These are phyloP conservation scores for Ilex paraguariensis DNA, from an alignment of 305 asterid genomes.

Conservation along the genomic window DNA sequence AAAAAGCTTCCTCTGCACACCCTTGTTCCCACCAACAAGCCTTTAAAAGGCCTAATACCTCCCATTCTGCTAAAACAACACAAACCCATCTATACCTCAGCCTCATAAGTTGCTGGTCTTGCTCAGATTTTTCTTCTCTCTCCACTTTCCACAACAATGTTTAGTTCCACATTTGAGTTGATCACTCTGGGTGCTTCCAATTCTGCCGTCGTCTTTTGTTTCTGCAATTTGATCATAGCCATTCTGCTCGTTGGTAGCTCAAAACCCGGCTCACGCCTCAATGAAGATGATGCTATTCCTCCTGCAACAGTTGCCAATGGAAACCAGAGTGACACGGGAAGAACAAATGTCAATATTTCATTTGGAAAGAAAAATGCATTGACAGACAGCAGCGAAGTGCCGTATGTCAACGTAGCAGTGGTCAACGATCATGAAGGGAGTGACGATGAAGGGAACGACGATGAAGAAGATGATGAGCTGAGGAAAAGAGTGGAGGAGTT, in stretches of 20 bases:
- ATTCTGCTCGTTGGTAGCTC: conserved; percentile 45
- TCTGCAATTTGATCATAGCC: conserved; percentile 60
- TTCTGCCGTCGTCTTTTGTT: conserved; percentile 53
- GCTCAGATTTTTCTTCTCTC: not conserved
- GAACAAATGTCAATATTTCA: not conserved
- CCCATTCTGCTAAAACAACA: not conserved
- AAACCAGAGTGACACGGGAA: not conserved
- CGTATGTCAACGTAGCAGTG: conserved; percentile 17
- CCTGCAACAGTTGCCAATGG: not conserved
- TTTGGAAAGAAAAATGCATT: not conserved
- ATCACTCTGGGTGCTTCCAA: conserved; percentile 46
- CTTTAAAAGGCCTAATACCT: conserved; percentile 2
- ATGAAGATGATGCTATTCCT: conserved; percentile 6
- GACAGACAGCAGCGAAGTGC: conserved; percentile 3
- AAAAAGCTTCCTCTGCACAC: conserved; percentile 22
- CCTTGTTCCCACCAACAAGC: conserved; percentile 3
- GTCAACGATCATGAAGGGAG: conserved; percentile 21
- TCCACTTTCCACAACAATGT: conserved; percentile 15
- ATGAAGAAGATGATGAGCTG: conserved; percentile 46
- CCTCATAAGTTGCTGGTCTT: too few relatives aligned
- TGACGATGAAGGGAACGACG: conserved; percentile 1
- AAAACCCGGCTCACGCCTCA: conserved; percentile 15
- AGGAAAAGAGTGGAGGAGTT: conserved; percentile 69
- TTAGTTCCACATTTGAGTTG: conserved; percentile 40
- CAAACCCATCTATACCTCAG: not conserved